These are phyloP conservation scores for Podospora anserina DNA, from an alignment of 495 filamentous ascomycete species.

Conservation along the genomic window DNA sequence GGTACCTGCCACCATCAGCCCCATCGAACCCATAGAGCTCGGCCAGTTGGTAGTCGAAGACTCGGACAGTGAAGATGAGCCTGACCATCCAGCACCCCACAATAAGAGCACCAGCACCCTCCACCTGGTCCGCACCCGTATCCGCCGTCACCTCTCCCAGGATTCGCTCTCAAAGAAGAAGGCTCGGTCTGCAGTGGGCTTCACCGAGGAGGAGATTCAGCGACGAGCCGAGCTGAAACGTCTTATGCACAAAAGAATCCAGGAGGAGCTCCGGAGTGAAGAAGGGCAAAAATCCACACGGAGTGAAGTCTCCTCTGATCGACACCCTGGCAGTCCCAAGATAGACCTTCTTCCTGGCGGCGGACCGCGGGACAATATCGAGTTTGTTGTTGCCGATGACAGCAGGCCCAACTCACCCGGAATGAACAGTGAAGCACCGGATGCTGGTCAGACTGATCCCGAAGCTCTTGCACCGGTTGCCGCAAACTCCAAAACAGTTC, in stretches of 20 bases:
- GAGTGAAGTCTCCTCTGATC: slow-evolving; percentile 18
- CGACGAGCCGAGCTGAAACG: slow-evolving; percentile 51
- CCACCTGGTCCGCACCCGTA: slow-evolving; percentile 37
- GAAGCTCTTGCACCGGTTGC: slow-evolving; percentile 10
- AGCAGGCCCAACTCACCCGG: slow-evolving; percentile 11
- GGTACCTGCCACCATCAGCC: slow-evolving; percentile 9
- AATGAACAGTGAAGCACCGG: slow-evolving; percentile 2
- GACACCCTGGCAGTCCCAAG: slow-evolving; percentile 12
- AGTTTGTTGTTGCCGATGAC: slow-evolving; percentile 34
- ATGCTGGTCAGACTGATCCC: slow-evolving; percentile 18
- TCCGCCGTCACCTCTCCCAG: slow-evolving; percentile 48
- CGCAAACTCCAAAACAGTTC: slow-evolving; percentile 9
- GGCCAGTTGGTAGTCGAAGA: slow-evolving; percentile 42
- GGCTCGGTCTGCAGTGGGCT: slow-evolving; percentile 41
- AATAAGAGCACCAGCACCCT: slow-evolving; percentile 38
- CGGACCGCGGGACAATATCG: slow-evolving; percentile 41
- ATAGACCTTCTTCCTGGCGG: slow-evolving; percentile 32
- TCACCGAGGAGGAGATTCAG: slow-evolving; percentile 47
- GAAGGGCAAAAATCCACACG: slow-evolving; percentile 25
- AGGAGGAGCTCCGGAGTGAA: slow-evolving; percentile 49
- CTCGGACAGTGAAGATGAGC: slow-evolving; percentile 40
- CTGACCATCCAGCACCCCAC: slow-evolving; percentile 18
- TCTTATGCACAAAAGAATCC: slow-evolving; percentile 50
- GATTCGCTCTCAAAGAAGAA: slow-evolving; percentile 39
- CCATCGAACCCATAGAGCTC: slow-evolving; percentile 26